Evolutionary conservation across 1,139 yeast species (phyloP), one percentile per base, ranked within the genome.

Genomic region (Candida freyschussii): DNA sequence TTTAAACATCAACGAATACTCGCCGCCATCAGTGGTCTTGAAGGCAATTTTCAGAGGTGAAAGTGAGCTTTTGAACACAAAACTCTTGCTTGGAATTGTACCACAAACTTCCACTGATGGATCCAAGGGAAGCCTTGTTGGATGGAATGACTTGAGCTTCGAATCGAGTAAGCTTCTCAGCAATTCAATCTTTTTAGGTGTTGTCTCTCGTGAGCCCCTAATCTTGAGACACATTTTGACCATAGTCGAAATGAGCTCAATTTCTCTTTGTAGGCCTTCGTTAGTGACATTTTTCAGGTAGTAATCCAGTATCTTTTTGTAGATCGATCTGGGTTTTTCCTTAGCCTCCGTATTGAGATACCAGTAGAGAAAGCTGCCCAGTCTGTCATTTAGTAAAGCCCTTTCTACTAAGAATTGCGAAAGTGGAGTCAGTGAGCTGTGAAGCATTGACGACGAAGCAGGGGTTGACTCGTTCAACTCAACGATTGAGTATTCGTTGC

Each of bases 341-440:
- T 78, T 81, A 22, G 85, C 74, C 51, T 89, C 96, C 1, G 93
- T 95, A 45, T 79, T 81, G 30, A 91, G 72, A 52, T 81, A 86
- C 97, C 98, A 91, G 53, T 86, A 89, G 42, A 91, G 78, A 53
- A 73, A 86, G 51, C 81, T 87, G 0, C 95, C 94, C 21, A 91
- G 62, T 13, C 72, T 63, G 16, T 73, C 72, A 52, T 81, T 82
- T 17, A 72, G 66, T 1, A 80, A 67, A 0, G 95, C 79, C 32
- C 91, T 67, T 21, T 77, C 78, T 27, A 89, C 80, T 27, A 93
- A 63, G 52, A 91, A 89, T 39, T 74, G 73, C 0, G 95, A 93
- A 36, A 89, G 62, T 6, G 93, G 87, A 0, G 87, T 77, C 12
- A 53, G 37, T 6, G 18, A 14, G 21, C 22, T 35, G 22, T 27